Conservation (phyloP, 2,329 filamentous ascomycete species). For the Aspergillus amoenus region DNA sequence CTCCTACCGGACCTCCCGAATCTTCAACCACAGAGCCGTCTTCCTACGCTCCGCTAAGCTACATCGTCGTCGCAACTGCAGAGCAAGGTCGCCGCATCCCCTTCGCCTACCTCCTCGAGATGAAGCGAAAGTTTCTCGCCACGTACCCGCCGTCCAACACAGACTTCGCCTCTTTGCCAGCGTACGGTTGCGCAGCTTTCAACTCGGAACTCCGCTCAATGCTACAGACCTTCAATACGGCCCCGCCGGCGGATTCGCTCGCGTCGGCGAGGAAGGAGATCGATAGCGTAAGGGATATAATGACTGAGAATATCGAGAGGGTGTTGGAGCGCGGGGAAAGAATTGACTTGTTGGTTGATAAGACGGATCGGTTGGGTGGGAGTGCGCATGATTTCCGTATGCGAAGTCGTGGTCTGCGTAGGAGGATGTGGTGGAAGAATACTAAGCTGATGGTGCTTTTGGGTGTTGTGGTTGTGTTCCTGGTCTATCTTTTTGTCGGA, state of each 20-base stretch:
- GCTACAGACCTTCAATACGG: constrained; percentile 82
- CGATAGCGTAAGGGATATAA: constrained; percentile 86
- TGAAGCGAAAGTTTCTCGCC: constrained; percentile 81
- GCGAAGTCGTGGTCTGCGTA: constrained; percentile 77
- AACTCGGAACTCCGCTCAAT: constrained; percentile 74
- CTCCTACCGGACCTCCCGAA: constrained; percentile 58
- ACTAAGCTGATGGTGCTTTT: constrained; percentile 87
- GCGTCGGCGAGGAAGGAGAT: constrained; percentile 84
- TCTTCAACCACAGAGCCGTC: constrained; percentile 42
- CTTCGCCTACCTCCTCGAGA: constrained; percentile 88
- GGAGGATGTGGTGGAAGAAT: constrained; percentile 99
- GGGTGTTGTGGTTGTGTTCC: constrained; percentile 65
- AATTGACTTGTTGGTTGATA: constrained; percentile 91
- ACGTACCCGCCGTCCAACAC: constrained; percentile 65
- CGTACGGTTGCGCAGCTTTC: constrained; percentile 88
- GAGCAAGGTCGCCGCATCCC: constrained; percentile 82
- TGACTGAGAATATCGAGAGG: constrained; percentile 93
- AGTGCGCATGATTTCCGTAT: constrained; percentile 89
- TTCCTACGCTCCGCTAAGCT: constrained; percentile 80
- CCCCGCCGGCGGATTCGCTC: constrained; percentile 76
- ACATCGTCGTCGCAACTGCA: constrained; percentile 82
- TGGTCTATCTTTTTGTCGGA: constrained; percentile 70
- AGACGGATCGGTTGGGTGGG: constrained; percentile 88
- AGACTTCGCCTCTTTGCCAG: constrained; percentile 74
- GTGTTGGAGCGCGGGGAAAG: constrained; percentile 87